A percentile compares a stretch with the other conserved stretches of the same genome.
These are phyloP conservation scores for Austroboletus novae-zelandiae DNA, from an alignment of 1,284 basidiomycete species.

Conservation along the genomic window DNA sequence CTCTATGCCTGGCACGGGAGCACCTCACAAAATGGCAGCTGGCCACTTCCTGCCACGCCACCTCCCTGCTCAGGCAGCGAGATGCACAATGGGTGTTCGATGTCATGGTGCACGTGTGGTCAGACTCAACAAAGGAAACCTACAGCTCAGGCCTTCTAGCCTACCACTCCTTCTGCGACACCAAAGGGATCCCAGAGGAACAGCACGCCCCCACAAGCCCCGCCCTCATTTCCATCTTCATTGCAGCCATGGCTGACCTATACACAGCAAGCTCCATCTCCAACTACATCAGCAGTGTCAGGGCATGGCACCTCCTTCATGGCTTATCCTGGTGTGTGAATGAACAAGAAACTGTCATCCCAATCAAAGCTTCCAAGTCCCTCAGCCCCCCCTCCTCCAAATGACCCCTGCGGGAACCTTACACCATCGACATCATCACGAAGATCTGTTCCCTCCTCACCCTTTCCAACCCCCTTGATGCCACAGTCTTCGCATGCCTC, in stretches of 20 bases:
- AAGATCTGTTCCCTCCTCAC: conserved; percentile 7
- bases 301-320: not conserved
- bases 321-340: conserved; percentile 1
- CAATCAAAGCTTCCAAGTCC: conserved; percentile 22
- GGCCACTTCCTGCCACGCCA: not conserved
- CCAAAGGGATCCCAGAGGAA: not conserved
- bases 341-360: not conserved
- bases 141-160: not conserved
- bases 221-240: not conserved
- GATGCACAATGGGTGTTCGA: not conserved
- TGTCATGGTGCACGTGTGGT: not conserved
- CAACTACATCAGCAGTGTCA: not conserved
- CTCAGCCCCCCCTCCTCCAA: conserved; percentile 21
- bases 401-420: conserved; percentile 16
- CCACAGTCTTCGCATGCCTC: conserved; percentile 33
- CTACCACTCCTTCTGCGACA: not conserved
- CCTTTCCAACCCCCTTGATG: conserved; percentile 22
- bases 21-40: not conserved
- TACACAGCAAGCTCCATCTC: not conserved
- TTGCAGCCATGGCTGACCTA: conserved; percentile 6
- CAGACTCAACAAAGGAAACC: not conserved
- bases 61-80: not conserved
- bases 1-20: not conserved
- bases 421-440: conserved; percentile 12
- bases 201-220: not conserved